phyloP scores from a whole-genome alignment of 306 rosid species.

The Vachellia collinsii region DNA sequence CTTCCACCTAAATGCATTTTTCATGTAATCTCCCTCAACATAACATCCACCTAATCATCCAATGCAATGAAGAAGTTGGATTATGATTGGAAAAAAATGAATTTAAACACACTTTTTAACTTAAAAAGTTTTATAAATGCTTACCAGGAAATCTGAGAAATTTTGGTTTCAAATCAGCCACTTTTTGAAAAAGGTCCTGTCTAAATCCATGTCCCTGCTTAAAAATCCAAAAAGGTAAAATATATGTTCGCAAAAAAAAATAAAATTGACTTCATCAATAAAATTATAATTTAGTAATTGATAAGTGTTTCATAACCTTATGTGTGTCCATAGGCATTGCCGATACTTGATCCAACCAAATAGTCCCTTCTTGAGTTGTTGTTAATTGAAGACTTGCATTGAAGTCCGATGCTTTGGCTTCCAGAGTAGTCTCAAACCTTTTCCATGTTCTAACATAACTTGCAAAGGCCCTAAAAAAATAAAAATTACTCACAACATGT shows the following conservation, averaged over 20 bases:
- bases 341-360: neutral
- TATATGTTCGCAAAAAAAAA: neutral
- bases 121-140: neutral
- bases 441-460: neutral
- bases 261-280: too few relatives aligned
- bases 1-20: constrained; percentile 1
- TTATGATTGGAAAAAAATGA: neutral
- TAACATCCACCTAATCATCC: neutral
- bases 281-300: neutral
- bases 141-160: neutral
- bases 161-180: neutral
- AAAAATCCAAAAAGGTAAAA: neutral
- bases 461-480: neutral
- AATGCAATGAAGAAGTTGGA: neutral
- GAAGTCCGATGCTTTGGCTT: neutral
- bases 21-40: neutral
- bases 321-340: neutral
- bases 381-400: neutral
- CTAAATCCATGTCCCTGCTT: neutral
- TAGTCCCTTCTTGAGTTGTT: neutral
- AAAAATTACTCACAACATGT: too few relatives aligned
- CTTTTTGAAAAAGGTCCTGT: neutral
- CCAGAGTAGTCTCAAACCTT: neutral
- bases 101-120: neutral
- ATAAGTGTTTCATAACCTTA: neutral